Percentiles rank a stretch among this genome's conserved stretches.
phyloP scores from a whole-genome alignment of 1,284 basidiomycete genomes.

The Wallemia hederae region DNA sequence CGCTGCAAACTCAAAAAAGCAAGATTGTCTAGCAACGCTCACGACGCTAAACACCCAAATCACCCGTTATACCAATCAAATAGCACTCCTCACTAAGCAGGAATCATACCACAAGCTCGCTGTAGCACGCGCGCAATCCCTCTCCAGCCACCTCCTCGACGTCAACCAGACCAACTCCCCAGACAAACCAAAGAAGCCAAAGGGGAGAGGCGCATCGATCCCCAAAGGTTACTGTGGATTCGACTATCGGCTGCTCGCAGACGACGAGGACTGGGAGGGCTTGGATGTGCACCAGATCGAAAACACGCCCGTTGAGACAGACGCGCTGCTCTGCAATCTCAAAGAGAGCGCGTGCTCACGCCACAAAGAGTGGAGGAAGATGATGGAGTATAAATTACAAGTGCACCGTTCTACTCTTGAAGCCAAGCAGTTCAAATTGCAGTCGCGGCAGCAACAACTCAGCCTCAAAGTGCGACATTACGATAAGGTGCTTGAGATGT shows the following conservation, averaged over 20 bases:
- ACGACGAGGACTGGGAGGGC: neutral
- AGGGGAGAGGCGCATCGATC: neutral
- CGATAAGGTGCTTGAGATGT: too few relatives aligned
- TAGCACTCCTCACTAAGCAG: too few relatives aligned
- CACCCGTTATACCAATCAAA: too few relatives aligned
- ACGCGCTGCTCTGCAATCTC: neutral
- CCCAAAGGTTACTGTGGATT: neutral
- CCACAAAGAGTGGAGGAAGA: neutral
- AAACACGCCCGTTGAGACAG: neutral
- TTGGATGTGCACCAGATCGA: neutral
- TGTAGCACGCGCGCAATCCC: too few relatives aligned
- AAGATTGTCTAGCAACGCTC: too few relatives aligned
- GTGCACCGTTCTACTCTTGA: neutral
- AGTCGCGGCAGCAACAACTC: neutral
- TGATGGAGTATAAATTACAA: neutral
- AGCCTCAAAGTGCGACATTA: neutral
- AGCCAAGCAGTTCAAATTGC: neutral
- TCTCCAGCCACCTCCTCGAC: too few relatives aligned
- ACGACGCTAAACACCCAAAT: too few relatives aligned
- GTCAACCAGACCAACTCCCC: neutral
- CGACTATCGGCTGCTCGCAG: neutral
- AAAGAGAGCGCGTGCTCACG: neutral
- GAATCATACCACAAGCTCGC: too few relatives aligned
- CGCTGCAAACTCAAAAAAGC: too few relatives aligned
- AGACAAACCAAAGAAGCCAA: neutral